Evolutionary conservation across 1,284 basidiomycete genomes (phyloP).

Genomic region (Stygiomarasmius scandens): DNA sequence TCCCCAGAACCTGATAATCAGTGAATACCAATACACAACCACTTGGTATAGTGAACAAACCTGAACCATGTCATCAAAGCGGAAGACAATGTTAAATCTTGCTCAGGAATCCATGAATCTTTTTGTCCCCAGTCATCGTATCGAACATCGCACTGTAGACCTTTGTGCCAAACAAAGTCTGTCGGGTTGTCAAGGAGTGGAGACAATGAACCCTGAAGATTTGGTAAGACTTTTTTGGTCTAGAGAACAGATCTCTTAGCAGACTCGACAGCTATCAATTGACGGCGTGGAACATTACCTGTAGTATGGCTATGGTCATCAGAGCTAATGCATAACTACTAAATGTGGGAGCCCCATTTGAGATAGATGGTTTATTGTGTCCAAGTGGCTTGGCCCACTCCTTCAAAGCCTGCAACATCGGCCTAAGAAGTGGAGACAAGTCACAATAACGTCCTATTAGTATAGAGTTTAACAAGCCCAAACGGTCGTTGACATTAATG

Average conservation of each 20-base stretch:
- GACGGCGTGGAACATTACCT: slow-evolving; percentile 40
- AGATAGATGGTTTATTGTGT: slow-evolving; percentile 47
- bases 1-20: slow-evolving; percentile 45
- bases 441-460: slow-evolving; percentile 52
- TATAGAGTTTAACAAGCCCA: slow-evolving; percentile 53
- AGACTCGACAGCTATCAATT: too few relatives aligned
- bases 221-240: slow-evolving; percentile 48
- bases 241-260: background rate
- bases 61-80: slow-evolving; percentile 47
- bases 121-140: slow-evolving; percentile 23
- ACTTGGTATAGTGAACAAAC: slow-evolving; percentile 32
- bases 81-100: slow-evolving; percentile 27
- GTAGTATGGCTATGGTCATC: slow-evolving; percentile 59
- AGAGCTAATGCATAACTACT: slow-evolving; percentile 61
- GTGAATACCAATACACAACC: slow-evolving; percentile 1
- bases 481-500: slow-evolving; percentile 60
- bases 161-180: slow-evolving; percentile 6
- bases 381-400: slow-evolving; percentile 54
- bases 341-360: slow-evolving; percentile 37
- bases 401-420: slow-evolving; percentile 50
- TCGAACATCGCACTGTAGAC: slow-evolving; percentile 40
- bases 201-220: slow-evolving; percentile 40
- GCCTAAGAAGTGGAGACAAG: slow-evolving; percentile 41
- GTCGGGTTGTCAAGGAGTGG: background rate
- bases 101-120: slow-evolving; percentile 26